These are phyloP conservation scores for Aspergillus amoenus DNA, from an alignment of 2,329 filamentous ascomycete species.

Conservation along the genomic window DNA sequence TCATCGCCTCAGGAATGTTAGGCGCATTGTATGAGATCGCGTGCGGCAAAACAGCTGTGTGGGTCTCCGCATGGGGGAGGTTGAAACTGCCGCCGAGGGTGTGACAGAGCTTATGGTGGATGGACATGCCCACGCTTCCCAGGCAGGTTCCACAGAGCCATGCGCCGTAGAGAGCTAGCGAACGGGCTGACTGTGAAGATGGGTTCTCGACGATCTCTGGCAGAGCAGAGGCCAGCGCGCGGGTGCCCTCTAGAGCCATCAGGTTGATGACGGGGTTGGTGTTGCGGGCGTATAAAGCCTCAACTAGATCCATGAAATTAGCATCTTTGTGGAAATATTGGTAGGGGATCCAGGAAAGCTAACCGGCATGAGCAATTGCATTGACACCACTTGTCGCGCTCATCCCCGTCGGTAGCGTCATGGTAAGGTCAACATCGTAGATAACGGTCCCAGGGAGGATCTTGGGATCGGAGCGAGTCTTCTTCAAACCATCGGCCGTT, in stretches of 20 bases:
- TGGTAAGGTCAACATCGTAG: conserved; percentile 64
- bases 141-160: conserved; percentile 65
- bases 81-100: conserved; percentile 63
- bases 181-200: conserved; percentile 48
- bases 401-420: conserved; percentile 55
- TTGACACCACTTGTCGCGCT: conserved; percentile 63
- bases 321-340: neutral
- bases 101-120: conserved; percentile 69
- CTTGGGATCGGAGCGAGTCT: conserved; percentile 57
- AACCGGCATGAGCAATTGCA: conserved; percentile 63
- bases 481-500: conserved; percentile 58
- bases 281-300: conserved; percentile 63
- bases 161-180: conserved; percentile 59
- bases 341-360: conserved; percentile 12
- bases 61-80: conserved; percentile 65
- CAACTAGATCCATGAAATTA: conserved; percentile 42
- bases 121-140: conserved; percentile 60
- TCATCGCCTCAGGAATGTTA: conserved; percentile 53
- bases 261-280: conserved; percentile 61
- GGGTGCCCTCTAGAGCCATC: conserved; percentile 59
- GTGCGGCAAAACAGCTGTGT: conserved; percentile 63
- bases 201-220: conserved; percentile 53
- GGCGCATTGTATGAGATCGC: conserved; percentile 64
- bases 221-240: conserved; percentile 54
- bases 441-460: conserved; percentile 63